Percentiles rank a stretch among this genome's conserved stretches.
Evolutionary conservation across 805 yeast species (phyloP).

Genomic region (Phaffomyces thermotolerans): DNA sequence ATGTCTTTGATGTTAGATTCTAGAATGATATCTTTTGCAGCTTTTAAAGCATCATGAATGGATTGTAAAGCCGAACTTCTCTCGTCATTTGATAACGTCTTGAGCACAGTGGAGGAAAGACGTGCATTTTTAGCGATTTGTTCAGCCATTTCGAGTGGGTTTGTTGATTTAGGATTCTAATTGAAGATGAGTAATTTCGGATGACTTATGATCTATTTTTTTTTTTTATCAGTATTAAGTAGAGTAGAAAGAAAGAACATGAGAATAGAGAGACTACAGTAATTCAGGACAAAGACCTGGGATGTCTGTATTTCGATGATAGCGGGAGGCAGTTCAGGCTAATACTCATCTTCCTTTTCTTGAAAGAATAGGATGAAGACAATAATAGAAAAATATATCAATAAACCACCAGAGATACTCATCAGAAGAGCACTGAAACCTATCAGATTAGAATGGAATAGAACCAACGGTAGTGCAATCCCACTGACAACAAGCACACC

Average conservation of each 20-base stretch:
- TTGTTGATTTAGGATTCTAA: neutral
- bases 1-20: constrained; percentile 72
- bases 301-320: too few relatives aligned
- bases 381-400: constrained; percentile 78
- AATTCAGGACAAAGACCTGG: too few relatives aligned
- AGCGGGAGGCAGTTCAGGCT: neutral
- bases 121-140: constrained; percentile 76
- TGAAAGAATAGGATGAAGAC: constrained; percentile 74
- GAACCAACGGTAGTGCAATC: constrained; percentile 62
- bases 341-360: constrained; percentile 33
- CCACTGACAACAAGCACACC: constrained; percentile 76
- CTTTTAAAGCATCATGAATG: constrained; percentile 63
- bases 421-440: constrained; percentile 63
- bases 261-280: too few relatives aligned
- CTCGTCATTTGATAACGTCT: constrained; percentile 65
- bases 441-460: constrained; percentile 69
- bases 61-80: constrained; percentile 66
- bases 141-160: constrained; percentile 41
- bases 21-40: constrained; percentile 53
- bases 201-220: too few relatives aligned
- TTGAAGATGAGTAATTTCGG: too few relatives aligned
- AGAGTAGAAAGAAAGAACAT: too few relatives aligned
- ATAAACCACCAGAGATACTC: constrained; percentile 77
- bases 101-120: constrained; percentile 73
- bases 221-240: too few relatives aligned